phyloP scores from a whole-genome alignment of 2,329 filamentous ascomycete genomes.

The Colletotrichum euphorbiae region DNA sequence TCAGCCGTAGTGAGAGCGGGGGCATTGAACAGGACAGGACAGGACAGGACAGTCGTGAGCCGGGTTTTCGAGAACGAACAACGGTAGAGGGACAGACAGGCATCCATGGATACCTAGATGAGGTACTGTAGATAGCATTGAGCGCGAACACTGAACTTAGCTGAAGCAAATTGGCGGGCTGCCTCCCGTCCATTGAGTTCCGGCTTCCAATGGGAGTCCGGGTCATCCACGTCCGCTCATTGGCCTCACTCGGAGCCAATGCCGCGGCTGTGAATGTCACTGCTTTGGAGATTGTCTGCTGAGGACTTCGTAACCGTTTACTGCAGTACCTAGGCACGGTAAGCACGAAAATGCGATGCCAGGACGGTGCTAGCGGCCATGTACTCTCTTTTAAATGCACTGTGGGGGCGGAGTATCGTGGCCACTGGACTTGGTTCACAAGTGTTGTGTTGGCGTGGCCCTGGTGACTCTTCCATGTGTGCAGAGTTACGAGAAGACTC shows the following conservation, averaged over 20 bases:
- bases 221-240: background rate
- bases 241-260: background rate
- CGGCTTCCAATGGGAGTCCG: background rate
- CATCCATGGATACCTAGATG: too few relatives aligned
- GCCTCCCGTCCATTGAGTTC: constrained; percentile 14
- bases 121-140: background rate
- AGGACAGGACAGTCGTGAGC: too few relatives aligned
- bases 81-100: too few relatives aligned
- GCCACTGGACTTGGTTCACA: background rate
- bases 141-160: background rate
- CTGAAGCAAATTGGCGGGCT: background rate
- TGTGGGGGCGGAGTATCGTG: background rate
- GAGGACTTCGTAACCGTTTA: too few relatives aligned
- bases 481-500: constrained; percentile 13
- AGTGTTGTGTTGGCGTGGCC: background rate
- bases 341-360: background rate
- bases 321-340: too few relatives aligned
- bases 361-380: background rate
- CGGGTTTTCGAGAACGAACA: too few relatives aligned
- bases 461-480: constrained; percentile 16
- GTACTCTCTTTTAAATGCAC: background rate
- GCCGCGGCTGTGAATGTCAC: too few relatives aligned
- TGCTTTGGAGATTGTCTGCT: too few relatives aligned
- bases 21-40: too few relatives aligned
- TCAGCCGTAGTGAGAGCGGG: too few relatives aligned